Evolutionary conservation across 176 grass and related monocot genomes (phyloP).

Genomic region (Elymus sibiricus): DNA sequence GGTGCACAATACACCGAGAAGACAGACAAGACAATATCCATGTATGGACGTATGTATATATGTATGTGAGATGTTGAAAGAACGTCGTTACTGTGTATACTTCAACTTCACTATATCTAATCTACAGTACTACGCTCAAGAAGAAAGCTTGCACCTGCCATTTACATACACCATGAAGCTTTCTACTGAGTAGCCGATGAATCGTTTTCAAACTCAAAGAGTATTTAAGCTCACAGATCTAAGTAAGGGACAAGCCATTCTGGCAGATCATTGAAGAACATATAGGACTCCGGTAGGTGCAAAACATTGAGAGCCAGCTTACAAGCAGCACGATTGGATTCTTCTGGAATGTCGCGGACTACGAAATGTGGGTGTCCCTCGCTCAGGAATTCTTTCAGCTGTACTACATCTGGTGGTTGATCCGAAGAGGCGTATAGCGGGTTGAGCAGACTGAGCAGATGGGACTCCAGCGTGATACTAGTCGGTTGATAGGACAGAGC

Average conservation of each 20-base stretch:
- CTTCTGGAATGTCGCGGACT: neutral
- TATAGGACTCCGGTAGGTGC: neutral
- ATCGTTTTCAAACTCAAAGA: neutral
- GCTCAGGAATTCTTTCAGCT: neutral
- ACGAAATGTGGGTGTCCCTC: neutral
- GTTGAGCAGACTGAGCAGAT: neutral
- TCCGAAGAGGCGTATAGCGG: neutral
- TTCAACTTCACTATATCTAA: neutral
- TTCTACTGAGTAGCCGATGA: neutral
- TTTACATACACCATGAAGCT: neutral
- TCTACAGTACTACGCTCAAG: neutral
- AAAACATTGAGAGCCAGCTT: neutral
- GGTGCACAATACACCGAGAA: neutral
- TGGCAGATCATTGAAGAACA: neutral
- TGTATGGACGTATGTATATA: neutral
- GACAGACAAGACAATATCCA: neutral
- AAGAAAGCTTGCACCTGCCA: neutral
- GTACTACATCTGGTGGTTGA: neutral
- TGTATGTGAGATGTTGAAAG: neutral
- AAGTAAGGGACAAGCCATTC: constrained; percentile 17
- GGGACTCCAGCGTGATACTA: neutral
- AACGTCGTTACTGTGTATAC: neutral
- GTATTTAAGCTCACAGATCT: neutral
- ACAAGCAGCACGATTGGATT: neutral
- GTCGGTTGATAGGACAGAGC: neutral